These are phyloP conservation scores for Talaromyces funiculosus DNA, from an alignment of 2,329 filamentous ascomycete species.

Conservation along the genomic window DNA sequence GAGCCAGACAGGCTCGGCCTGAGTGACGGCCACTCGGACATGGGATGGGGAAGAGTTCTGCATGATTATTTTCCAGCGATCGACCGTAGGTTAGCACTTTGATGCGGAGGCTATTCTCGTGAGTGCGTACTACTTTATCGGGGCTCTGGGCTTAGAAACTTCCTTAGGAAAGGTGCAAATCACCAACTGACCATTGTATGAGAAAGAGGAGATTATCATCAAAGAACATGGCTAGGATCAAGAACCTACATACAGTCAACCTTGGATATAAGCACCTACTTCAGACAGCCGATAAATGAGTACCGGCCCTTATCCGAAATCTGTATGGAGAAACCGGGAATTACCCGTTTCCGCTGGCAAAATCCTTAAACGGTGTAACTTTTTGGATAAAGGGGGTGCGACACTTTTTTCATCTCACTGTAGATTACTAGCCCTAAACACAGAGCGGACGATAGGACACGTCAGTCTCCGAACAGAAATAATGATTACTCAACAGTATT, in stretches of 20 bases:
- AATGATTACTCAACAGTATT: background rate
- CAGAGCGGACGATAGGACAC: background rate
- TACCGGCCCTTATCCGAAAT: too few relatives aligned
- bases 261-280: too few relatives aligned
- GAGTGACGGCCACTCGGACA: slow-evolving; percentile 43
- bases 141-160: background rate
- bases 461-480: background rate
- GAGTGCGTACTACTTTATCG: background rate
- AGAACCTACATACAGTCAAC: too few relatives aligned
- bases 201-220: background rate
- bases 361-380: too few relatives aligned
- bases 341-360: too few relatives aligned
- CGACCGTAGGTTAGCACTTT: background rate
- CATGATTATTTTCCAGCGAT: background rate
- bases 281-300: too few relatives aligned
- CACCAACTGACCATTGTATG: background rate
- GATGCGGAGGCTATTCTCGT: background rate
- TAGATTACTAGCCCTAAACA: too few relatives aligned
- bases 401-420: too few relatives aligned
- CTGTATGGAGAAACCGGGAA: too few relatives aligned
- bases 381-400: too few relatives aligned
- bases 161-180: background rate
- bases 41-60: background rate
- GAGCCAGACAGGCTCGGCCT: slow-evolving; percentile 49
- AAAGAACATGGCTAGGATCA: background rate